Conservation (phyloP, 176 grass and related monocot genomes). For the Juncus effusus region DNA sequence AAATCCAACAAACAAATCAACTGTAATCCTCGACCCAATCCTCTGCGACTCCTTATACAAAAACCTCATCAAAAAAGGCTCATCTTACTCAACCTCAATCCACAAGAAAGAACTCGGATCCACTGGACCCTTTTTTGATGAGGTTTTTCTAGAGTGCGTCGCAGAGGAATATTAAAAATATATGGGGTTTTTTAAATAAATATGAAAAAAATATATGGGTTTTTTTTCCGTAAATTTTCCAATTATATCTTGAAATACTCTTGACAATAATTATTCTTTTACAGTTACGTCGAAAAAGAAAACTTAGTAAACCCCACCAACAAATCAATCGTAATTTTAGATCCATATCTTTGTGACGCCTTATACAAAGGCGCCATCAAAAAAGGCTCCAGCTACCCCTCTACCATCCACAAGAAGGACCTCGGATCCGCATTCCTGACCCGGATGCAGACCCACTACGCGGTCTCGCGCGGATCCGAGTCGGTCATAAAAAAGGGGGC, state of each 20-base stretch:
- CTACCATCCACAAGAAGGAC: constrained; percentile 84
- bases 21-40: constrained; percentile 63
- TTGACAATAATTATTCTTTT: background rate
- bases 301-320: constrained; percentile 81
- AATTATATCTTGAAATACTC: constrained; percentile 2
- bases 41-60: constrained; percentile 91
- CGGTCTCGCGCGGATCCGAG: constrained; percentile 65
- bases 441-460: constrained; percentile 83
- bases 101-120: constrained; percentile 80
- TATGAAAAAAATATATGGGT: no score
- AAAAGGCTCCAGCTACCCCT: constrained; percentile 70
- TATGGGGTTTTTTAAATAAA: background rate
- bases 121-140: constrained; percentile 67
- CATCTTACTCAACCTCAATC: constrained; percentile 63
- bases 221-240: background rate
- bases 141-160: constrained; percentile 89
- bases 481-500: constrained; percentile 64
- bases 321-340: constrained; percentile 64
- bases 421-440: constrained; percentile 66
- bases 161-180: constrained; percentile 20
- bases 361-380: constrained; percentile 92
- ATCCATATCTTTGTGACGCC: constrained; percentile 67
- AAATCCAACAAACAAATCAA: constrained; percentile 64
- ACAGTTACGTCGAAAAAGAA: constrained; percentile 92
- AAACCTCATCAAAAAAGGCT: constrained; percentile 81